phyloP scores from a whole-genome alignment of 164 flowering plant genomes.

The Cinnamomum micranthum region DNA sequence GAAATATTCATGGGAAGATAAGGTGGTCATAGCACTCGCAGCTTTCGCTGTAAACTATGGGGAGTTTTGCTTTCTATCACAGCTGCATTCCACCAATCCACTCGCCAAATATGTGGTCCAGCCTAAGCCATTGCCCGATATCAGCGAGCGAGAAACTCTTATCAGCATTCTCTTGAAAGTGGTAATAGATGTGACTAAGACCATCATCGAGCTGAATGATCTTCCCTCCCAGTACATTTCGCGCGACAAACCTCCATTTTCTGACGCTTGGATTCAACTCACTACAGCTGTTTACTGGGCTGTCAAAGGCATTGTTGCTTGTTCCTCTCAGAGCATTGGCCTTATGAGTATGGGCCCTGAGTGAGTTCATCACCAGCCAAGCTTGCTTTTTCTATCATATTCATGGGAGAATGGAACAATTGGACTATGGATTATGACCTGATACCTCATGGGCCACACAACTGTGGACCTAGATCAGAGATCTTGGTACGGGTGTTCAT shows the following conservation, averaged over 20 bases:
- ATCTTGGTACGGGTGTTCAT: too few relatives aligned
- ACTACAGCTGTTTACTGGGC: constrained; percentile 57
- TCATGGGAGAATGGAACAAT: too few relatives aligned
- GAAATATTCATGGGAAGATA: constrained; percentile 44
- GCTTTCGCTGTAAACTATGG: constrained; percentile 45
- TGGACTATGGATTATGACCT: too few relatives aligned
- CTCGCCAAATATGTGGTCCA: constrained; percentile 40
- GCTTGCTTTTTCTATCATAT: too few relatives aligned
- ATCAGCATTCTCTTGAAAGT: constrained; percentile 32
- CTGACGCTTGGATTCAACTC: constrained; percentile 30
- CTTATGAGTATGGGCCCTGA: constrained; percentile 28
- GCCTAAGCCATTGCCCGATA: constrained; percentile 48
- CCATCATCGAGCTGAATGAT: constrained; percentile 42
- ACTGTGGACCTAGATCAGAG: too few relatives aligned
- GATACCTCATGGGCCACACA: too few relatives aligned
- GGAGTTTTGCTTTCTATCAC: constrained; percentile 46
- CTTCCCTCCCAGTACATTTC: constrained; percentile 37
- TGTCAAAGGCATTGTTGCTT: constrained; percentile 39
- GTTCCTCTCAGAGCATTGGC: constrained; percentile 34
- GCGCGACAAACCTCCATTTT: constrained; percentile 24
- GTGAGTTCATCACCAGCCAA: constrained; percentile 9
- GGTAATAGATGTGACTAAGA: constrained; percentile 37
- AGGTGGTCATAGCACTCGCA: constrained; percentile 39
- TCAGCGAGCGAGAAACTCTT: constrained; percentile 38
- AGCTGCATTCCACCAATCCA: constrained; percentile 26